Conservation (phyloP, 2,329 filamentous ascomycete genomes). For the Celoporthe dispersa region DNA sequence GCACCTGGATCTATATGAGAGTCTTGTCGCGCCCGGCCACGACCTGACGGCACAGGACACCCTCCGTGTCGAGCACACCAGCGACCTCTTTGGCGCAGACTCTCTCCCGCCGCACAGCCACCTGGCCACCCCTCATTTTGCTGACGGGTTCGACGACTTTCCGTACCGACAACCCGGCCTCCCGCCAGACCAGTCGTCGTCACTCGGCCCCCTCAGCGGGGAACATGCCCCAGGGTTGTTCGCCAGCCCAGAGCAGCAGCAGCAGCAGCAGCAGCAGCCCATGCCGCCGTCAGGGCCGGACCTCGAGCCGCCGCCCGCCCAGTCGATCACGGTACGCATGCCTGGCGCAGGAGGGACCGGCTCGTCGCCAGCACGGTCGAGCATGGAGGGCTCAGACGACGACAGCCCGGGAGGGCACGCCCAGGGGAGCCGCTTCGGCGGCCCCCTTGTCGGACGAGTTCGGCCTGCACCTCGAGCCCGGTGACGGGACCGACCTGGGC, state of each 20-base stretch:
- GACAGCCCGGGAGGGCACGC: slow-evolving; percentile 49
- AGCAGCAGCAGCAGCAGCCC: slow-evolving; percentile 33
- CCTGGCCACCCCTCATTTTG: slow-evolving; percentile 54
- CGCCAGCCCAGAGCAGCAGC: slow-evolving; percentile 35
- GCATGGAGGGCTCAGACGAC: slow-evolving; percentile 50
- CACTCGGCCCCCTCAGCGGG: slow-evolving; percentile 47
- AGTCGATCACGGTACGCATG: slow-evolving; percentile 43
- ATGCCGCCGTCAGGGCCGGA: slow-evolving; percentile 43
- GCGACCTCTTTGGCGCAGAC: slow-evolving; percentile 24
- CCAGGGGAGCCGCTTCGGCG: slow-evolving; percentile 53
- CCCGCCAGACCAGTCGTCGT: slow-evolving; percentile 42
- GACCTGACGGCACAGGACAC: slow-evolving; percentile 37
- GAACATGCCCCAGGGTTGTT: slow-evolving; percentile 41
- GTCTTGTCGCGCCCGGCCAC: slow-evolving; percentile 37
- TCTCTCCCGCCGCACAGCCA: slow-evolving; percentile 36
- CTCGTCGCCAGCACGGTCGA: slow-evolving; percentile 31
- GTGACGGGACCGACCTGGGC: slow-evolving; percentile 59
- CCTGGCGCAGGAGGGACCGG: slow-evolving; percentile 38
- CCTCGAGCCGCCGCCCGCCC: slow-evolving; percentile 41
- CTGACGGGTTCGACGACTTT: slow-evolving; percentile 55
- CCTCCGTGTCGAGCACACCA: slow-evolving; percentile 42
- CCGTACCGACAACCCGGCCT: slow-evolving; percentile 47
- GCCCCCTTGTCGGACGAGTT: slow-evolving; percentile 63
- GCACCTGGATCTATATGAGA: slow-evolving; percentile 42
- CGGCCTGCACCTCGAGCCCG: slow-evolving; percentile 51